Evolutionary conservation across 2,329 filamentous ascomycete species (phyloP), one percentile per base, ranked within the genome.

Genomic region (Pseudogymnoascus pannorum): DNA sequence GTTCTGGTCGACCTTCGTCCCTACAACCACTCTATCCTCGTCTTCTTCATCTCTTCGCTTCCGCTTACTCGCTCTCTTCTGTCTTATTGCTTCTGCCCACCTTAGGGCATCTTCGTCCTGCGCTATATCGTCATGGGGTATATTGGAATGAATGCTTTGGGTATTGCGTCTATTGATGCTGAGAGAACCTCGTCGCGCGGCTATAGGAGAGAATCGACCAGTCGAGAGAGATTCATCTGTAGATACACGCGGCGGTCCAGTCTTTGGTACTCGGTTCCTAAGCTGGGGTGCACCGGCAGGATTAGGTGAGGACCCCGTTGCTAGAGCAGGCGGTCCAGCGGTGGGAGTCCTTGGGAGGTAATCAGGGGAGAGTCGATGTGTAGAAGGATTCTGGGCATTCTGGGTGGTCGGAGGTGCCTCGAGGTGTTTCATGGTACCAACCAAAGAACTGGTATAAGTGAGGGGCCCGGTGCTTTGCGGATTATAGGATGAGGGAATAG

Each of bases 1-100:
- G 70, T 91, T 89, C 78, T 97, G 92, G 72, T 99, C 94, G 59
- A 99, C 94, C 77, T 97, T 97, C 62, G 91, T 99, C 63, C 94
- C 94, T 16, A 99, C 92, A 31, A 97, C 83, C 8, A 99, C 93
- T 64, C 92, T 86, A 69, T 97, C 93, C 64, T 97, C 94, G 66
- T 97, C 92, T 68, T 97, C 88, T 65, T 87, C 88, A 65, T 97
- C 92, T 70, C 87, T 88, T 68, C 87, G 83, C 74, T 86, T 89
- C 72, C 89, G 84, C 78, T 92, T 94, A 74, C 88, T 95, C 6
- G 92, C 92, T 65, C 93, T 81, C 76, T 95, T 96, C 72, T 96
- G 91, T 68, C 91, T 87, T 70, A 96, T 92, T 36, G 90, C 89
- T 74, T 99, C 94, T 29, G 94, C 89, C 91, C 92, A 97, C 61